phyloP scores from a whole-genome alignment of 345 rosid genomes.

The Eucalyptus tenuipes region DNA sequence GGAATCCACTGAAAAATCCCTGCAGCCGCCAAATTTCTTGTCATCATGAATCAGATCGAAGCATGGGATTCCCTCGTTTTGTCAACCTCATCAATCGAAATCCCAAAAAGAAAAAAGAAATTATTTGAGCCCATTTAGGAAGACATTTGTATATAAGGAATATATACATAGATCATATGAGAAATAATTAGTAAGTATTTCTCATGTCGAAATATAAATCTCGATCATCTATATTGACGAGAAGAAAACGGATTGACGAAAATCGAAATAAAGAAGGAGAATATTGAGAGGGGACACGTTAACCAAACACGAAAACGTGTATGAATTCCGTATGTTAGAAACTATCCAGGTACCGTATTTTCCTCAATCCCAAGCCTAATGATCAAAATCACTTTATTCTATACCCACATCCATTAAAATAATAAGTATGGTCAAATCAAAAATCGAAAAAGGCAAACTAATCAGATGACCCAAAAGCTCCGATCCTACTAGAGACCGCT shows the following conservation, averaged over 20 bases:
- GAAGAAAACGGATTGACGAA: not conserved
- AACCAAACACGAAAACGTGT: not conserved
- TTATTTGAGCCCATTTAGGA: not conserved
- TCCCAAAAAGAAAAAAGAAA: not conserved
- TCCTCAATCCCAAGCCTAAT: not conserved
- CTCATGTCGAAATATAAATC: rapidly evolving
- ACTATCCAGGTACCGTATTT: too few species aligned
- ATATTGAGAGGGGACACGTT: not conserved
- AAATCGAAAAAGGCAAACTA: not conserved
- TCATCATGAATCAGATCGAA: not conserved
- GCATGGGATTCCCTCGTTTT: not conserved
- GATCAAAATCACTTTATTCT: not conserved
- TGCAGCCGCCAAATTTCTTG: not conserved
- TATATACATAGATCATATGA: not conserved
- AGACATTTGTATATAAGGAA: not conserved
- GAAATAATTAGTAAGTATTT: not conserved
- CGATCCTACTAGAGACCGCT: not conserved
- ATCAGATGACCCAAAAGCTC: not conserved
- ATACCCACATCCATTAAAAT: not conserved
- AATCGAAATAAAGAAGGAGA: not conserved
- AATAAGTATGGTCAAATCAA: not conserved
- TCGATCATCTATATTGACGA: not conserved
- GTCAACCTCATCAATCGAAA: not conserved
- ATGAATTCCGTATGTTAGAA: not conserved
- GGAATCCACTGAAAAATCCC: not conserved